phyloP scores from a whole-genome alignment of 116 monocot genomes.

The Iris pallida region DNA sequence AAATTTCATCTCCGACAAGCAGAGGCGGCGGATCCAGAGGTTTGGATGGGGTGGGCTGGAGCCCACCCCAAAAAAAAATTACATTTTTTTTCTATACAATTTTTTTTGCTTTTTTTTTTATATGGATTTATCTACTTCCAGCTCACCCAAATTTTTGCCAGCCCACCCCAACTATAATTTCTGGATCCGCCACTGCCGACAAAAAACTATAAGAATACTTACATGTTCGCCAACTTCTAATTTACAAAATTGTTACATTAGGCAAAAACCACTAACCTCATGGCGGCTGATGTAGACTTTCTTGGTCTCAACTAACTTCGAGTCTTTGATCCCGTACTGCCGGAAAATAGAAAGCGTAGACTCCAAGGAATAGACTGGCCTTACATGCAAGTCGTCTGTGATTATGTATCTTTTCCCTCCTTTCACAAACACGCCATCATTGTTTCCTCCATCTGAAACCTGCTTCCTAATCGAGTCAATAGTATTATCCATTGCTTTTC shows the following conservation, averaged over 20 bases:
- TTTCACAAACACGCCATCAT: constrained; percentile 8
- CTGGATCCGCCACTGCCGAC: too few relatives aligned
- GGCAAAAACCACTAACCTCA: background rate
- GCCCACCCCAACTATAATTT: too few relatives aligned
- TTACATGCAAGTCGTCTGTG: background rate
- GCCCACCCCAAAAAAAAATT: background rate
- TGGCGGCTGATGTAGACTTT: background rate
- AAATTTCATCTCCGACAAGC: too few relatives aligned
- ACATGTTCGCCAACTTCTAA: too few relatives aligned
- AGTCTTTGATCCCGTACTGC: constrained; percentile 1
- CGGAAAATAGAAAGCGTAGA: background rate
- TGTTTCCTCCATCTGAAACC: background rate
- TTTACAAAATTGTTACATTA: too few relatives aligned
- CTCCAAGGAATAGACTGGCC: background rate
- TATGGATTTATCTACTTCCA: too few relatives aligned
- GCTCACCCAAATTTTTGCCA: too few relatives aligned
- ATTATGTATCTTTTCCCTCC: background rate
- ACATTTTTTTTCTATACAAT: background rate
- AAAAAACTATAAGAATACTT: too few relatives aligned
- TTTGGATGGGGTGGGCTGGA: too few relatives aligned
- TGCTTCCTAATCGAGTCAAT: too few relatives aligned
- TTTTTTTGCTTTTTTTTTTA: background rate
- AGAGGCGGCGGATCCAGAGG: too few relatives aligned
- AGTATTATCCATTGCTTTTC: background rate
- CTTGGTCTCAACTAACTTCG: background rate